These are phyloP conservation scores for Fusarium brevicatenulatum DNA, from an alignment of 2,329 filamentous ascomycete genomes.

Conservation along the genomic window DNA sequence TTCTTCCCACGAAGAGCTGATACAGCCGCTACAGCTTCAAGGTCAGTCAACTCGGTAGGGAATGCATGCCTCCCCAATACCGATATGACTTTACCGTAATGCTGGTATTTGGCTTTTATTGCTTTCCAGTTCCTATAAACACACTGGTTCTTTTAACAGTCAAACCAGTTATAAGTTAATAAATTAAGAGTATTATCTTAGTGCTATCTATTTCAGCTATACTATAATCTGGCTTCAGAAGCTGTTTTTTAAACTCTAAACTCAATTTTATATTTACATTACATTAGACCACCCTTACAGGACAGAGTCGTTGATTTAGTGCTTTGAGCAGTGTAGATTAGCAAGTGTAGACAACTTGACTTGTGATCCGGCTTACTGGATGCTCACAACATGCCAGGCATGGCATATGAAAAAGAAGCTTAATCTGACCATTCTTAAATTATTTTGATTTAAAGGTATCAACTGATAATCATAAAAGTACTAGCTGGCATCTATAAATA, in stretches of 20 bases:
- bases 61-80: no score
- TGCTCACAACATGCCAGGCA: no score
- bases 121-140: background rate
- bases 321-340: fast-evolving
- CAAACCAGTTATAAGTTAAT: background rate
- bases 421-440: fast-evolving
- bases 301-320: background rate
- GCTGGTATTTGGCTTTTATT: fast-evolving
- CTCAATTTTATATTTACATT: fast-evolving
- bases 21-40: background rate
- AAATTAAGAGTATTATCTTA: fast-evolving
- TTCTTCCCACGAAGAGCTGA: background rate
- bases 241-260: no score
- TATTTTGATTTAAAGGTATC: fast-evolving
- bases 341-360: background rate
- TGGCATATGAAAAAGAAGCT: background rate
- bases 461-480: background rate
- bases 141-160: no score
- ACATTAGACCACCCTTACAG: background rate
- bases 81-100: fast-evolving
- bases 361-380: background rate
- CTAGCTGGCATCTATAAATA: no score
- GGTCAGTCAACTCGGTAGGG: no score
- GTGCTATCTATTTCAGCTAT: no score
- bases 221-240: fast-evolving